These are phyloP conservation scores for Metarhizium robertsii DNA, from an alignment of 2,329 filamentous ascomycete genomes.

Conservation along the genomic window DNA sequence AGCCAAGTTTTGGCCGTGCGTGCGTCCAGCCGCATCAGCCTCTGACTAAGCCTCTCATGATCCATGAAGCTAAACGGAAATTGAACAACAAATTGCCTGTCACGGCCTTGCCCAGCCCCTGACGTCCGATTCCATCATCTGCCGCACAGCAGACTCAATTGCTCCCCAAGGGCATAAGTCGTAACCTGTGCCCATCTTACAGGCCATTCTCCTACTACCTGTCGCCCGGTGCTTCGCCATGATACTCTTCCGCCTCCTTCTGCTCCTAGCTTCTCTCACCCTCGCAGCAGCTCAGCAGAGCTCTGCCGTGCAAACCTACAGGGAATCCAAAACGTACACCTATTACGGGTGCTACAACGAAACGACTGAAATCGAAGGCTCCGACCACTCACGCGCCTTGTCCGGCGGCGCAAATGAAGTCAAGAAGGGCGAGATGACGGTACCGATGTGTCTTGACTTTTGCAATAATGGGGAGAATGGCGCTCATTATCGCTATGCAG, in stretches of 20 bases:
- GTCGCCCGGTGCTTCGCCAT: neutral
- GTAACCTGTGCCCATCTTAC: neutral
- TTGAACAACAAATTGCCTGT: neutral
- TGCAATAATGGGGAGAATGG: constrained; percentile 28
- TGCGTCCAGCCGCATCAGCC: neutral
- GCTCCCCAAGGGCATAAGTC: no score
- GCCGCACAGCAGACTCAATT: no score
- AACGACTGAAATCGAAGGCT: constrained; percentile 34
- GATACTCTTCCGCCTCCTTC: constrained; percentile 8
- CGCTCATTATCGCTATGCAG: constrained; percentile 38
- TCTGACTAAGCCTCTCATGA: neutral
- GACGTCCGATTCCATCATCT: no score
- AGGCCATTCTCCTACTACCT: neutral
- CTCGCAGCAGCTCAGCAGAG: constrained; percentile 10
- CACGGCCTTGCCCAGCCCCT: no score
- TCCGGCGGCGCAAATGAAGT: constrained; percentile 30
- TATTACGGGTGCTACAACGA: constrained; percentile 54
- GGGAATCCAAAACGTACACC: constrained; percentile 27
- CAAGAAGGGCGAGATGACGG: constrained; percentile 38
- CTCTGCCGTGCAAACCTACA: constrained; percentile 22
- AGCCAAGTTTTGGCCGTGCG: no score
- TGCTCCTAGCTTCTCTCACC: constrained; percentile 2
- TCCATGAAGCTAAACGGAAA: neutral
- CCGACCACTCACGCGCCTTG: constrained; percentile 37
- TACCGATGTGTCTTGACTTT: constrained; percentile 39